Evolutionary conservation across 495 filamentous ascomycete species (phyloP).

Genomic region (Halenospora varia): DNA sequence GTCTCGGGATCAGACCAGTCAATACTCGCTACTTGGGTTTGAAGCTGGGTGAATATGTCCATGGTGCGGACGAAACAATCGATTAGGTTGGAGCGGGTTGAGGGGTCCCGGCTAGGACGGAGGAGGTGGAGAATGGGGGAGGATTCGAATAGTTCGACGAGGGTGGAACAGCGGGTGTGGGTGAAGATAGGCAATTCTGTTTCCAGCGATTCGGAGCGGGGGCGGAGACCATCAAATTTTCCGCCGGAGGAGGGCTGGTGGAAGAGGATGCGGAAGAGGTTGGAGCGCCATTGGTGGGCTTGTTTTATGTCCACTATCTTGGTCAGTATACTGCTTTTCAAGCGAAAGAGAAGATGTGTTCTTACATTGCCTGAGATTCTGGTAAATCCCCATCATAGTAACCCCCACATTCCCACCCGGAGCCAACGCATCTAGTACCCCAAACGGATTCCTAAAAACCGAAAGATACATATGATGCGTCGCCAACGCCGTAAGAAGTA

Average conservation of each 20-base stretch:
- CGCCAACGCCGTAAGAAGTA: not conserved
- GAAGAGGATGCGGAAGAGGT: not conserved
- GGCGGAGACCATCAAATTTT: not conserved
- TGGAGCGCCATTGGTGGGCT: not conserved
- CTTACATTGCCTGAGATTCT: not conserved
- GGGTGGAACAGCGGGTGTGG: not conserved
- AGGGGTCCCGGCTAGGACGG: not conserved
- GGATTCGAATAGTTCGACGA: not conserved
- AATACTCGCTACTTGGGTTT: not conserved
- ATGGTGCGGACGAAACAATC: not conserved
- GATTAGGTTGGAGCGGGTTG: not conserved
- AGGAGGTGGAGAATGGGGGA: not conserved
- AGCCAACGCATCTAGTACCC: not conserved
- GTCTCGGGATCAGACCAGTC: not conserved
- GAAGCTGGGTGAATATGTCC: not conserved
- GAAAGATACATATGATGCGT: not conserved
- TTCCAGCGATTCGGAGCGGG: not conserved
- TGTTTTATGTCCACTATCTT: not conserved
- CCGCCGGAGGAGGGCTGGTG: not conserved
- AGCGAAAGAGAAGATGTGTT: not conserved
- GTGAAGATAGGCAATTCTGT: not conserved
- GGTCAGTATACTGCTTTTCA: not conserved
- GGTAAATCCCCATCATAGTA: not conserved
- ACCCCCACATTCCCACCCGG: not conserved
- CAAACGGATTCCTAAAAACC: not conserved